Evolutionary conservation across 257 asterid genomes (phyloP), one percentile per base, ranked within the genome.

Genomic region (Ophiorrhiza pumila): DNA sequence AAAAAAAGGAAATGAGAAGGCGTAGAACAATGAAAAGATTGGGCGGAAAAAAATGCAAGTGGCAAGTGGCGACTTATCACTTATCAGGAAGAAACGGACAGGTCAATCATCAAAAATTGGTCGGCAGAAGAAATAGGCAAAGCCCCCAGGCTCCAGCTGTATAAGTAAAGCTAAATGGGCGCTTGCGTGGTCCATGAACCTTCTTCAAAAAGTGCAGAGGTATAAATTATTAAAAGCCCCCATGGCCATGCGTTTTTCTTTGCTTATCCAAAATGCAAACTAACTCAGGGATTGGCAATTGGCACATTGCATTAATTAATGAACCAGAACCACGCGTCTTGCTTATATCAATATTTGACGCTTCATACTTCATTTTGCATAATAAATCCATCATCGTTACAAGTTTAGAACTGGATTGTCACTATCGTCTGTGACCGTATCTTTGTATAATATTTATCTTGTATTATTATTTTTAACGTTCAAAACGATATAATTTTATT

Each of bases 21-120:
- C n/a, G 31, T 57, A n/a, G n/a, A n/a, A n/a, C n/a, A n/a, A n/a
- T n/a, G n/a, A n/a, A n/a, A n/a, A n/a, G n/a, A n/a, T n/a, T n/a
- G n/a, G n/a, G n/a, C n/a, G n/a, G n/a, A n/a, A n/a, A n/a, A 45
- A 57, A 25, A 39, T 5, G 32, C 35, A 55, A 55, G 55, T 25
- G 55, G 50, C 15, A 25, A 25, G 18, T 11, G 62, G 35, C 27
- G 74, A n/a, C 74, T 58, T 71, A 71, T 71, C 68, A 71, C 68
- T 71, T 71, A 71, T 58, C 75, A 71, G 57, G 45, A 9, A 20
- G 22, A 67, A 49, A 47, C 35, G 53, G 23, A 65, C 69, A 65
- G 50, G 22, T 41, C 41, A n/a, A 39, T 37, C 17, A 8, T 35
- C 29, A 34, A 37, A n/a, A n/a, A n/a, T n/a, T 35, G 68, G 68